Percentiles rank a stretch among this genome's conserved stretches.
Evolutionary conservation across 116 monocot genomes (phyloP).

Genomic region (Iris pallida): DNA sequence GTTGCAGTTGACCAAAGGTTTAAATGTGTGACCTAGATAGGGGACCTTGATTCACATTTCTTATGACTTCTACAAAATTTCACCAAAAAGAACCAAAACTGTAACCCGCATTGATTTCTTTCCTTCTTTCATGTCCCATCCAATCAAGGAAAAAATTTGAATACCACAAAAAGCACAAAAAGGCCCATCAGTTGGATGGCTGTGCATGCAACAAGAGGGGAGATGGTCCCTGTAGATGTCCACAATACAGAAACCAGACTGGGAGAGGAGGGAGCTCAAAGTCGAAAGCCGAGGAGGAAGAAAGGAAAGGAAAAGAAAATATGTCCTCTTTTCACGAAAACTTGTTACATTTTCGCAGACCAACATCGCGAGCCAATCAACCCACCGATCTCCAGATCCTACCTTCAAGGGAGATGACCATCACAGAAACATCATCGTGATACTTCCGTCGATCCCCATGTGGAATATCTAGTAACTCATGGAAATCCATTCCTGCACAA

Average conservation of each 20-base stretch:
- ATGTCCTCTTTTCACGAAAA: constrained; percentile 4
- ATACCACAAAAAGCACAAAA: constrained; percentile 1
- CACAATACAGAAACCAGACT: neutral
- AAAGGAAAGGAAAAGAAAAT: neutral
- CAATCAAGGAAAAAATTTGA: constrained; percentile 6
- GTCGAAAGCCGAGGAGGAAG: neutral
- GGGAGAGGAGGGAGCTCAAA: constrained; percentile 9
- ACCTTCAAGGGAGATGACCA: constrained; percentile 50
- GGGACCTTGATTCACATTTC: too few relatives aligned
- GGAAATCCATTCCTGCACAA: constrained; percentile 51
- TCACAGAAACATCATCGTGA: constrained; percentile 59
- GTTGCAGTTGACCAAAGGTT: too few relatives aligned
- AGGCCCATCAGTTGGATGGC: constrained; percentile 16
- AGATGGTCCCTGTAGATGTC: constrained; percentile 2
- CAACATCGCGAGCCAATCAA: constrained; percentile 10
- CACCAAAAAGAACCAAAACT: too few relatives aligned
- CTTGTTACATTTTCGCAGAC: constrained; percentile 4
- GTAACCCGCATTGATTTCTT: neutral
- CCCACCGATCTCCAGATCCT: constrained; percentile 54
- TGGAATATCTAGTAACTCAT: constrained; percentile 54
- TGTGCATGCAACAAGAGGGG: constrained; percentile 10
- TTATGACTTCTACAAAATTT: too few relatives aligned
- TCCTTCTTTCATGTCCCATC: neutral
- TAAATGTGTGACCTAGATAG: too few relatives aligned
- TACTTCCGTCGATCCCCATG: constrained; percentile 49